Evolutionary conservation across 1,284 basidiomycete genomes (phyloP).

Genomic region (Cryptococcus sp.): DNA sequence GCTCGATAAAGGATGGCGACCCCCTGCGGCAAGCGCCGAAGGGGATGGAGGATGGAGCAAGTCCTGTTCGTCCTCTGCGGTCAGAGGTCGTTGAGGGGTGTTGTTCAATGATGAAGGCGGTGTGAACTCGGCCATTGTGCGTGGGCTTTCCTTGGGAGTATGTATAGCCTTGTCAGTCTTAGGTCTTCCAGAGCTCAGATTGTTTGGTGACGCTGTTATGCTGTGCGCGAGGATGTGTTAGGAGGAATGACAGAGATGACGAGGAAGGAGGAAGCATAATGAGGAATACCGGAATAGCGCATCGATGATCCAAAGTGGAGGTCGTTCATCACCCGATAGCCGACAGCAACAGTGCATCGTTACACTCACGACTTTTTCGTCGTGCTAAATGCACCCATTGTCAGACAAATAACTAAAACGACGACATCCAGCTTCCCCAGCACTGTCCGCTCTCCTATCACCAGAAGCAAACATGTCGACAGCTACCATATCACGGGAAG

Average conservation of each 20-base stretch:
- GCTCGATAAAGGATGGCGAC: conserved; percentile 9
- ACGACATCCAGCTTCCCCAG: neutral
- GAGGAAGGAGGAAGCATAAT: neutral
- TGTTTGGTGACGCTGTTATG: neutral
- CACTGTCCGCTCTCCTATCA: too few species aligned
- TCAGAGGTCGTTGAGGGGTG: conserved; percentile 27
- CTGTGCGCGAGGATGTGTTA: neutral
- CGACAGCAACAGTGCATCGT: neutral
- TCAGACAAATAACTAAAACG: neutral
- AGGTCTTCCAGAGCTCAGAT: neutral
- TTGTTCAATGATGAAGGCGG: conserved; percentile 33
- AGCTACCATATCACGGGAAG: too few species aligned
- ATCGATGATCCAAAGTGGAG: conserved; percentile 1
- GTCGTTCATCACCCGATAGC: neutral
- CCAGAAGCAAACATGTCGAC: too few species aligned
- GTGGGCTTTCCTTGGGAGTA: too few species aligned
- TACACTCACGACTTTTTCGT: neutral
- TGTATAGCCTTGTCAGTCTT: too few species aligned
- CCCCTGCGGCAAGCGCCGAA: neutral
- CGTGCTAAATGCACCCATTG: too few species aligned
- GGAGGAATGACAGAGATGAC: neutral
- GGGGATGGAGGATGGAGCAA: conserved; percentile 2
- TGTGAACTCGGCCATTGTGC: conserved; percentile 26
- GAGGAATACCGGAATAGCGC: neutral
- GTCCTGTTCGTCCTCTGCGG: conserved; percentile 12